These are phyloP conservation scores for Arabidopsis hybrid DNA, from an alignment of 441 rosid species.

Conservation along the genomic window DNA sequence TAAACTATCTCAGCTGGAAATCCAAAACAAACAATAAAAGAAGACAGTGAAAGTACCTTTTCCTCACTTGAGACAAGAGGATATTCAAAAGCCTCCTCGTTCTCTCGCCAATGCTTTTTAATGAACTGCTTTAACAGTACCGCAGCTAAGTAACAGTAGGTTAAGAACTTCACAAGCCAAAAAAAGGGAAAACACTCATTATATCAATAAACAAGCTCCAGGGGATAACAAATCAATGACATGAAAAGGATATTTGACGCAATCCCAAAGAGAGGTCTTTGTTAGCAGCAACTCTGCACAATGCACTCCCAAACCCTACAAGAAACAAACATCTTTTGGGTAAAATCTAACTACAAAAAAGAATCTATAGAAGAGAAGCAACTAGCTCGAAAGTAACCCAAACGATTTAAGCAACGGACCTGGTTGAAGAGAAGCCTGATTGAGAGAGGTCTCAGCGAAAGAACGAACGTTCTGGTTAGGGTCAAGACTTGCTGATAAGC, in stretches of 20 bases:
- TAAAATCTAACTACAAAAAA: too few species aligned
- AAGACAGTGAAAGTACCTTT: conserved; percentile 58
- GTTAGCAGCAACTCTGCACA: conserved; percentile 82
- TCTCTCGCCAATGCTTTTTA: conserved; percentile 93
- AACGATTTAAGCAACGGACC: conserved; percentile 51
- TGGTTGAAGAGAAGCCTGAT: conserved; percentile 89
- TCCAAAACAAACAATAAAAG: conserved; percentile 29
- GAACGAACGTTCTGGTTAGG: conserved; percentile 86
- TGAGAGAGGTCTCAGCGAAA: conserved; percentile 88
- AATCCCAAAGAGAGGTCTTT: conserved; percentile 76
- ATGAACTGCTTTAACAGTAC: conserved; percentile 89
- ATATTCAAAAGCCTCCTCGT: conserved; percentile 80
- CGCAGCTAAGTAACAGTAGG: conserved; percentile 81
- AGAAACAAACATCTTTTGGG: not conserved
- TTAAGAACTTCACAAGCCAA: conserved; percentile 52
- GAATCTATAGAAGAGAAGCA: not conserved
- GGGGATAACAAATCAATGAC: too few species aligned
- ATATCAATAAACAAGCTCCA: conserved; percentile 30
- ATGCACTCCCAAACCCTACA: conserved; percentile 88
- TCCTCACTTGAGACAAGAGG: conserved; percentile 76
- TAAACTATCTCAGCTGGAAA: conserved; percentile 14
- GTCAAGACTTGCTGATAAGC: conserved; percentile 91
- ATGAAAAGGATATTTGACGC: conserved; percentile 91
- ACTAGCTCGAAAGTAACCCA: not conserved
- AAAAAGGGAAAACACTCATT: not conserved